Conservation (phyloP, 108 stramenopile genomes). For the Cylindrotheca fusiformis region DNA sequence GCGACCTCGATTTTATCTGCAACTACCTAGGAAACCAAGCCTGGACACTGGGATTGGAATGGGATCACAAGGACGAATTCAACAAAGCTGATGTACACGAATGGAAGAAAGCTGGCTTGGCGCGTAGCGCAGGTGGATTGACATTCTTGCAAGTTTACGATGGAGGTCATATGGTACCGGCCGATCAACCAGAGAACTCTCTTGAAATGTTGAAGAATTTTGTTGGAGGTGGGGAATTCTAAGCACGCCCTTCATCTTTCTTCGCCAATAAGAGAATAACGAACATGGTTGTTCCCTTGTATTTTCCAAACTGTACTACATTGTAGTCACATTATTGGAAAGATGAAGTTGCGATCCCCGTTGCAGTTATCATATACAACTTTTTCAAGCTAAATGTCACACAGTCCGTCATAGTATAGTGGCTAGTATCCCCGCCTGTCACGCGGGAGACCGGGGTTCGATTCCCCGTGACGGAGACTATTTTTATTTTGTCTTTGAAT, state of each 20-base stretch:
- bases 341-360: too few species aligned
- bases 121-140: slow-evolving; percentile 67
- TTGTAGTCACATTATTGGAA: too few species aligned
- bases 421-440: slow-evolving; percentile 97
- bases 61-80: slow-evolving; percentile 85
- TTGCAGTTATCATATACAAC: too few species aligned
- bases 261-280: too few species aligned
- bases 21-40: slow-evolving; percentile 96
- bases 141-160: slow-evolving; percentile 83
- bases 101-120: slow-evolving; percentile 72
- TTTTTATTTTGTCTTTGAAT: not conserved
- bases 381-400: too few species aligned
- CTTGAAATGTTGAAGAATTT: slow-evolving; percentile 87
- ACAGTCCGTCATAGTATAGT: slow-evolving; percentile 91
- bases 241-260: not conserved
- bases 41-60: slow-evolving; percentile 88
- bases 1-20: slow-evolving; percentile 97
- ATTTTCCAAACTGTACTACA: too few species aligned
- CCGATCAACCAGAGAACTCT: slow-evolving; percentile 85
- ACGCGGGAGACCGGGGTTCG: slow-evolving; percentile 95
- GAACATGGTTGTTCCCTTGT: too few species aligned
- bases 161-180: slow-evolving; percentile 94
- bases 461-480: slow-evolving; percentile 84
- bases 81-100: slow-evolving; percentile 72
- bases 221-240: slow-evolving; percentile 39